phyloP scores from a whole-genome alignment of 331 rosid species.

The Phaseolus coccineus region DNA sequence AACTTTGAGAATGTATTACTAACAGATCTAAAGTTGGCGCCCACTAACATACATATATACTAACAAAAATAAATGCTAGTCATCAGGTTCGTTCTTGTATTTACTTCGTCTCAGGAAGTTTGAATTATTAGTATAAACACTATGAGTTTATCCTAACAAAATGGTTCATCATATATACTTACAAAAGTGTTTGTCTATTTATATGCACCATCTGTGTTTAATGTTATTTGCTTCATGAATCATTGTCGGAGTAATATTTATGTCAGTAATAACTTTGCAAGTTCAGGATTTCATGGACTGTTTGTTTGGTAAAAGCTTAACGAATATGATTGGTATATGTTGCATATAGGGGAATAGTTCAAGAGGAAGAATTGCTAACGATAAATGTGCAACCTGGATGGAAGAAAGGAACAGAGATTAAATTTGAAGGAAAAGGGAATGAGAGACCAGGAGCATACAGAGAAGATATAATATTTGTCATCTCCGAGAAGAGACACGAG shows the following conservation, averaged over 20 bases:
- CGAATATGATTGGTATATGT: neutral
- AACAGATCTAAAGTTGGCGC: neutral
- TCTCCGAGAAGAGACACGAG: constrained; percentile 67
- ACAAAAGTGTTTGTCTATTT: neutral
- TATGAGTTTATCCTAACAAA: neutral
- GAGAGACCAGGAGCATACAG: constrained; percentile 54
- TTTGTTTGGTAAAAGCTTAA: constrained; percentile 19
- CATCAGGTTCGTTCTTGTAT: no score
- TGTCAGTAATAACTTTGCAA: neutral
- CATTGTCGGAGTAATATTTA: neutral
- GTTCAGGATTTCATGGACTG: no score
- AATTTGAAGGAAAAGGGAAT: constrained; percentile 80
- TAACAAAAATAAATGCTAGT: neutral
- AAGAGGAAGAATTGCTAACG: constrained; percentile 69
- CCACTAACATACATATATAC: neutral
- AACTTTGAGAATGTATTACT: neutral
- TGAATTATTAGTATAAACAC: neutral
- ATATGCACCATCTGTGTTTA: neutral
- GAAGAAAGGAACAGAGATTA: constrained; percentile 83
- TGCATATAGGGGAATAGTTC: constrained; percentile 52
- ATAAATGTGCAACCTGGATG: constrained; percentile 88
- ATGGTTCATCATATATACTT: neutral
- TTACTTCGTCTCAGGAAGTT: neutral
- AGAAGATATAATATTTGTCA: constrained; percentile 62
- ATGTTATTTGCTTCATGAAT: neutral